Evolutionary conservation across 164 flowering plant species (phyloP).

Genomic region (Magnolia officinalis): DNA sequence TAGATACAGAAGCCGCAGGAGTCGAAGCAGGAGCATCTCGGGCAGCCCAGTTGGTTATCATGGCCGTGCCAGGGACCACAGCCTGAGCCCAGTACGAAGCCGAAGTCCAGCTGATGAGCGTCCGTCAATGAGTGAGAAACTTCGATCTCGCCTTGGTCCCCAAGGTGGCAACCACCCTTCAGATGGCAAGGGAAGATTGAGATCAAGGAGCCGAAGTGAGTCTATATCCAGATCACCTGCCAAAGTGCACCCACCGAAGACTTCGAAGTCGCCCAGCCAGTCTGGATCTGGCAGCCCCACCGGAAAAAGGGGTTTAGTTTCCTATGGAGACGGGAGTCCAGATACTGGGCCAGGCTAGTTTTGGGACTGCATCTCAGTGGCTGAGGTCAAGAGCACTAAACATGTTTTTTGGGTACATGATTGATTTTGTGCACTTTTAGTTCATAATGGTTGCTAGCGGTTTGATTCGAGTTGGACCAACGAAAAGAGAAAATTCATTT

Average conservation of each 20-base stretch:
- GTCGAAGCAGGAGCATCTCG: slow-evolving; percentile 58
- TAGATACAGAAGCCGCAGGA: slow-evolving; percentile 57
- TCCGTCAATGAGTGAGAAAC: slow-evolving; percentile 7
- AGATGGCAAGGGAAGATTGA: neutral
- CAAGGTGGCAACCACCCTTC: neutral
- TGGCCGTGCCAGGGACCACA: slow-evolving; percentile 42
- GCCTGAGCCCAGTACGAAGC: slow-evolving; percentile 21
- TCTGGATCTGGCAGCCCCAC: slow-evolving; percentile 2
- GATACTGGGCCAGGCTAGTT: neutral
- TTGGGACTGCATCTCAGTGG: neutral
- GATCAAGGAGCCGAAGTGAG: slow-evolving; percentile 1
- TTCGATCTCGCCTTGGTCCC: slow-evolving; percentile 12
- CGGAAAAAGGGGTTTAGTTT: slow-evolving; percentile 8
- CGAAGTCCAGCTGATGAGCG: slow-evolving; percentile 8
- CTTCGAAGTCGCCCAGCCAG: slow-evolving; percentile 1
- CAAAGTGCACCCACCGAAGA: neutral
- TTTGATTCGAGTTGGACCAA: no score
- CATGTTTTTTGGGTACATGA: no score
- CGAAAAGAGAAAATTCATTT: no score
- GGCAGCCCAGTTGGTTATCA: slow-evolving; percentile 68
- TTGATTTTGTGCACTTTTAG: no score
- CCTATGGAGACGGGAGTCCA: slow-evolving; percentile 12
- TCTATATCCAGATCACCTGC: neutral
- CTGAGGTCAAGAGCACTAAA: no score
- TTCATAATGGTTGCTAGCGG: no score